Evolutionary conservation across 164 flowering plant species (phyloP).

Genomic region (Vitis amurensis): DNA sequence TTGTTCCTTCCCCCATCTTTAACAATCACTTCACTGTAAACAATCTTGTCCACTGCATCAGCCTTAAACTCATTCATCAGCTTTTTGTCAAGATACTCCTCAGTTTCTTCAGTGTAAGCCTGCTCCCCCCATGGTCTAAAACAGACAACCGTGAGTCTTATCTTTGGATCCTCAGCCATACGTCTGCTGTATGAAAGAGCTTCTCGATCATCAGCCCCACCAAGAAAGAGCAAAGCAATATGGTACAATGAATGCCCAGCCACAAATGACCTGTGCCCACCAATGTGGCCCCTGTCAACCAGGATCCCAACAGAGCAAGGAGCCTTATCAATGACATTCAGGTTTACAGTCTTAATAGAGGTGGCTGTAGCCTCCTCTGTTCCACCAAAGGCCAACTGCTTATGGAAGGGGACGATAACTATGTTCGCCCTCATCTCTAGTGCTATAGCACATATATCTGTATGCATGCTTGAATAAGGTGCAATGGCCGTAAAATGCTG

Average conservation of each 20-base stretch:
- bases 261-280: no score
- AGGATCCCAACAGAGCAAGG: no score
- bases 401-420: no score
- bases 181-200: slow-evolving; percentile 11
- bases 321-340: no score
- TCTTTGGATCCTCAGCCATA: slow-evolving; percentile 9
- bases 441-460: no score
- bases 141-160: not conserved
- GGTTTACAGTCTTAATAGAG: no score
- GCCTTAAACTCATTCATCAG: not conserved
- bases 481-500: no score
- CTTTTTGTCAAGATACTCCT: not conserved
- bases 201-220: slow-evolving; percentile 27
- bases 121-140: not conserved
- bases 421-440: no score
- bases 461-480: no score
- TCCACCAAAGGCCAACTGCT: no score
- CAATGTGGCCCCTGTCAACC: no score
- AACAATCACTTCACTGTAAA: slow-evolving; percentile 19
- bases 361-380: no score
- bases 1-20: slow-evolving; percentile 14
- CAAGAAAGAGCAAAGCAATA: slow-evolving; percentile 11
- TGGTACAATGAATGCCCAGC: not conserved
- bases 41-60: not conserved
- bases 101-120: not conserved